These are phyloP conservation scores for Adansonia digitata DNA, from an alignment of 345 rosid genomes.

Conservation along the genomic window DNA sequence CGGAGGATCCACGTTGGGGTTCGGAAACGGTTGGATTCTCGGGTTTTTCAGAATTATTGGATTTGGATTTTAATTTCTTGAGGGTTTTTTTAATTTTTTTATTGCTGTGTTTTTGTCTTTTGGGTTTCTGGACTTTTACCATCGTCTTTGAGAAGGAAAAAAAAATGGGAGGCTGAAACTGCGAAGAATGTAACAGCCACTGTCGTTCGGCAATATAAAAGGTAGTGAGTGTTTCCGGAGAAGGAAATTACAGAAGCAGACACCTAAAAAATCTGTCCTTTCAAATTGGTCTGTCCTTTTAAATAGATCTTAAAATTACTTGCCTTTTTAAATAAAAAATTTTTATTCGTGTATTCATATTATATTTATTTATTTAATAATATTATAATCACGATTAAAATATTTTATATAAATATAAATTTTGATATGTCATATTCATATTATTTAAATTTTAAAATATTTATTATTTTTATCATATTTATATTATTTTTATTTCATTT, in stretches of 20 bases:
- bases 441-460: too few species aligned
- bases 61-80: background rate
- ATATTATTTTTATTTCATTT: too few species aligned
- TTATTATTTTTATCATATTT: too few species aligned
- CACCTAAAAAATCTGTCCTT: background rate
- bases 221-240: background rate
- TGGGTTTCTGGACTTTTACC: constrained; percentile 10
- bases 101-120: background rate
- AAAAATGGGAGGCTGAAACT: background rate
- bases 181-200: background rate
- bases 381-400: too few species aligned
- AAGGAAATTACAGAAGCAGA: background rate
- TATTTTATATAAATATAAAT: too few species aligned
- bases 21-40: constrained; percentile 2
- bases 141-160: background rate
- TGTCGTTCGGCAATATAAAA: background rate
- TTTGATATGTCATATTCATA: too few species aligned
- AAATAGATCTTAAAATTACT: background rate
- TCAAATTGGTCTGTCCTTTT: background rate
- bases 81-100: background rate
- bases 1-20: constrained; percentile 19
- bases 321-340: too few species aligned
- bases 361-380: too few species aligned
- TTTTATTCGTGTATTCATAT: too few species aligned
- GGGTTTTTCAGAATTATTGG: constrained; percentile 14